Evolutionary conservation across 1,284 basidiomycete genomes (phyloP), one percentile per base, ranked within the genome.

Genomic region (Moesziomyces parantarcticus): DNA sequence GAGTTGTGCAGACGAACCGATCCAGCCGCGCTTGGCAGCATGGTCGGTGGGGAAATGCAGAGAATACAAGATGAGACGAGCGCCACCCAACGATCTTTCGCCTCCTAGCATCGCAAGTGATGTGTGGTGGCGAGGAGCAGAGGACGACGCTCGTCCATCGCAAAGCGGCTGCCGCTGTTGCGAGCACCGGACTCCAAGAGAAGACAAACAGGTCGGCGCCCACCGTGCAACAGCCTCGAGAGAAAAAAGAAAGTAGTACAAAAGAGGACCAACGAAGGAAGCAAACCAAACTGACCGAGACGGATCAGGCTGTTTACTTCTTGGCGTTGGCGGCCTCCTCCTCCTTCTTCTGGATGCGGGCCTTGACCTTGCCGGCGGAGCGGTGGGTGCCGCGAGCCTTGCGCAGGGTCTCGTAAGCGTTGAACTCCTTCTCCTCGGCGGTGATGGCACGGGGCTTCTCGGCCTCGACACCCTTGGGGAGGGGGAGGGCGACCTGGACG

Each of bases 401-500:
- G 84, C 97, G 94, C 84, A 98, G 92, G 78, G 93, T 89, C 85
- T 88, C 89, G 91, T 89, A 98, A 20, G 84, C 84, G 83, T 92
- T 84, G 87, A 93, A 92, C 78, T 91, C 89, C 85, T 91, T 92
- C 87, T 99, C 96, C 84, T 94, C 93, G 59, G 88, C 87, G 76
- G 94, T 94, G 86, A 99, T 98, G 86, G 92, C 91, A 85, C 96
- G 93, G 83, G 97, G 95, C 58, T 89, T 87, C 87, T 99, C 97
- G 65, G 74, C 67, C 81, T 88, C 88, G 64, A 86, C 85, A 85
- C 89, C 90, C 64, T 89, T 83, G 67, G 93, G 88, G 80, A 92
- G 83, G 70, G 89, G 81, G 50, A 86, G 76, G 54, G 78, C 83
- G 41, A 78, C 58, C 42, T 73, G 58, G 58, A 80, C 67, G 51